A percentile compares a stretch with the other conserved stretches of the same genome.
These are phyloP conservation scores for Boletus tomentosulus DNA, from an alignment of 768 basidiomycete species.

Conservation along the genomic window DNA sequence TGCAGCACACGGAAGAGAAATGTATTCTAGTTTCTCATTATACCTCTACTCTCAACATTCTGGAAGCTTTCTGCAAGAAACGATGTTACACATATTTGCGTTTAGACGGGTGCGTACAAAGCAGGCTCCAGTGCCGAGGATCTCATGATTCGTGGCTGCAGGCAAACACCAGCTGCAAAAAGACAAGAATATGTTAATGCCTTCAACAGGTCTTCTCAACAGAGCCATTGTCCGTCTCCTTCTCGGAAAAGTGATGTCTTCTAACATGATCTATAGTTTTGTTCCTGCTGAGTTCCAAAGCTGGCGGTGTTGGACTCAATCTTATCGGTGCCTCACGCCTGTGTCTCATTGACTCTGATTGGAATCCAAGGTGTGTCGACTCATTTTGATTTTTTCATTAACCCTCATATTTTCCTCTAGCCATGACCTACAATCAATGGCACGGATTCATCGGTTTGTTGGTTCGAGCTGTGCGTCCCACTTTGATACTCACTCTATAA, in stretches of 20 bases:
- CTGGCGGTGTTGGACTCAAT: conserved; percentile 93
- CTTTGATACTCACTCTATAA: conserved; percentile 8
- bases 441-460: conserved; percentile 82
- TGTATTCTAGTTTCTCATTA: conserved; percentile 96
- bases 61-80: conserved; percentile 81
- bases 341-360: conserved; percentile 85
- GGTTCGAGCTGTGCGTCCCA: not conserved
- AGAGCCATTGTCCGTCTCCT: conserved; percentile 55
- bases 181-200: conserved; percentile 82
- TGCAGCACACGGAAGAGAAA: conserved; percentile 82
- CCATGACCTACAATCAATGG: conserved; percentile 96
- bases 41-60: conserved; percentile 87
- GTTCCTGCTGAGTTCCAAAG: conserved; percentile 92
- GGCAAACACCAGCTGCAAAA: conserved; percentile 72
- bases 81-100: conserved; percentile 75
- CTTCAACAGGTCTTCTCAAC: conserved; percentile 79
- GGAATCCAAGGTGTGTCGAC: conserved; percentile 75
- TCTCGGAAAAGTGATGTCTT: not conserved
- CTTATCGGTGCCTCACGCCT: conserved; percentile 87
- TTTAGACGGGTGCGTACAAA: conserved; percentile 67
- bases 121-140: not conserved
- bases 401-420: conserved; percentile 33
- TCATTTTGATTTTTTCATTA: not conserved
- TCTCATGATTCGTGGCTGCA: conserved; percentile 25
- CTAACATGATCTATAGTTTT: conserved; percentile 49